Evolutionary conservation across 192 early-diverging fungal genomes (phyloP), one percentile per base, ranked within the genome.

Genomic region (Phlyctochytrium planicorne): DNA sequence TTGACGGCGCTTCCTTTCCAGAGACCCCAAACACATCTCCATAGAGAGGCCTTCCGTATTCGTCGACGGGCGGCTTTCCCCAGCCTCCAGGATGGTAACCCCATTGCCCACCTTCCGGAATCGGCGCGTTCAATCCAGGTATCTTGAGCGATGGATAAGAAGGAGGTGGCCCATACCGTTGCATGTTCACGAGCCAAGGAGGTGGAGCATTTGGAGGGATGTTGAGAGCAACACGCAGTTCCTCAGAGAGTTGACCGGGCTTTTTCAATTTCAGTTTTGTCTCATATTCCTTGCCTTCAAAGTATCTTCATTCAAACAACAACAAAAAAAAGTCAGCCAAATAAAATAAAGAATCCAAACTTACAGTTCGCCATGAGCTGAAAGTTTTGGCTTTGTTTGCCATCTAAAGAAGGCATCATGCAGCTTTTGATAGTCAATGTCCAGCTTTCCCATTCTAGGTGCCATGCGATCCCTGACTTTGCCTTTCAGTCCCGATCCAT

Each of bases 101-200:
- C 97, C 95, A 99, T 68, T 95, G 92, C n/a, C 94, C 96, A 4
- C 95, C 97, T 33, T 87, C 82, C 2, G 97, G 97, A 69, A 99
- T 98, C 2, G 97, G 97, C 12, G 94, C 91, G 67, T 97, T 99
- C 31, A 99, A 78, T 0, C 97, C 97, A 2, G 97, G 92, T 50
- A 99, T 87, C 66, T 89, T 89, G 30, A 99, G 75, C 62, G 86
- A 88, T 1, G 94, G 93, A 71, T 99, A 99, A 59, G 89, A 91
- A 2, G 96, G 95, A 34, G 97, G 97, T 20, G 93, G 94, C 0
- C 97, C 97, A 70, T 94, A 91, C 25, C 96, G 84, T 81, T 99
- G 97, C 97, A 99, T 99, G 69, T 94, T 95, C 68, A 98, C 87
- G 34, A 99, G 80, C 96, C 96, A 99, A 24, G 97, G 97, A 36